Base-by-base conservation (phyloP, 2,329 filamentous ascomycete species). In the Cryphonectria japonica region DNA sequence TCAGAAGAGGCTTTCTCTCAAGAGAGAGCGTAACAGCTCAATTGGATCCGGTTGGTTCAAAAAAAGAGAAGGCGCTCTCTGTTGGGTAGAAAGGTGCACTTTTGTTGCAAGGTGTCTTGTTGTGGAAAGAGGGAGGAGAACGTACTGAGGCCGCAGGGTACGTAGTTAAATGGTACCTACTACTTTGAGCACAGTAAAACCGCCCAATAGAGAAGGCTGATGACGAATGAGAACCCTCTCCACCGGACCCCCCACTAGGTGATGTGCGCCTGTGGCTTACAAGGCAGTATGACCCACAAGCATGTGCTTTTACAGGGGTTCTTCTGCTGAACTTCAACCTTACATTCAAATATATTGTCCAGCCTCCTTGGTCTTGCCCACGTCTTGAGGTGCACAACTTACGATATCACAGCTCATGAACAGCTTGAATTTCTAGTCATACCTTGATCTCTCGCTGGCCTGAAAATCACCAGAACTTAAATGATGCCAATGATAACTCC, bases 101-200 rank as follows among this genome's bases (percentile, higher is more conserved):
- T 68, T 68, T 66, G 57, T 73, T 73, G 71, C 71, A 73, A 73
- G 60, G 71, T 73, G 71, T 73, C 71, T 73, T 73, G 63, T 69
- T 72, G 64, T 46, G 29, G 37, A 52, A 68, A 46, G 63, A 52
- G 41, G 62, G 64, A 52, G 2, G 11, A 43, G 46, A 3, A 34
- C 37, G 37, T 37, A 34, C 29, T 26, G 26, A 26, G 26, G 26
- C 26, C 26, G 26, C 26, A 26, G 9, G 43, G 46, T 41, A 37
- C 32, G n/a, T 16, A 29, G 39, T 2, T 7, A 19, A 50, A 50
- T 50, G 22, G 46, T 50, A 50, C 46, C 22, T 50, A 22, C 46
- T 50, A n/a, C 46, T n/a, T n/a, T n/a, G 22, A 50, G 46, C 41
- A 43, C 41, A 43, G 41, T 43, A 16, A 43, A 41, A 14, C 41